Base-by-base conservation (phyloP, 768 basidiomycete genomes). In the Imleria badia region DNA sequence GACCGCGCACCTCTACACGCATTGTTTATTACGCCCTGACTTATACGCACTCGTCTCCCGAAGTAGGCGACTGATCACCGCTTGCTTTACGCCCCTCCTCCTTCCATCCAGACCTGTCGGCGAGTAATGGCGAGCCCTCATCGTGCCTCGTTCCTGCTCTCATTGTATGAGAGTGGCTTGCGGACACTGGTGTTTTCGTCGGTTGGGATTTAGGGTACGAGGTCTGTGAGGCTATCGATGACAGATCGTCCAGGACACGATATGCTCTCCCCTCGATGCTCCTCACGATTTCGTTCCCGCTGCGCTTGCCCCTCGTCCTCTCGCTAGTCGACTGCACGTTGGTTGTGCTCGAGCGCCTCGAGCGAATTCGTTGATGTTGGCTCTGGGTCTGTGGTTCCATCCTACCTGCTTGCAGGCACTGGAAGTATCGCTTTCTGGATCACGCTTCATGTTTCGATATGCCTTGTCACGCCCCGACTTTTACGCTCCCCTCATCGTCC, bases 21-120 rank as follows among this genome's bases (percentile, higher is more conserved):
- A 73, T 64, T 73, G 76, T 72, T 78, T 69, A 71, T 76, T 75
- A 72, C 76, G 70, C 71, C 66, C 70, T 62, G 73, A 73, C 72
- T 69, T 70, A 72, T 75, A 66, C 64, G 58, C 52, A 52, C 55
- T 62, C 66, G 52, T 59, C 52, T 64, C 62, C 60, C 55, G 53
- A 59, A 66, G 67, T 56, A 63, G 58, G 74, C 75, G 77, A 62
- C 70, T 81, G 76, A 81, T 80, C 79, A 78, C 65, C 74, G 76
- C 70, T 61, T 61, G 60, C 64, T 72, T 68, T 57, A 63, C 62
- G 67, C 60, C 59, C 14, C 56, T 45, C 45, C 22, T 42, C 45
- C 45, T 40, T 35, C 47, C 45, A 15, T 52, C 62, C 64, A 58
- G 60, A 60, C 58, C 47, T 53, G 47, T 45, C 51, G 39, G 58